Base-by-base conservation (phyloP, 108 stramenopile species). In the Cyclostephanos tholiformis region DNA sequence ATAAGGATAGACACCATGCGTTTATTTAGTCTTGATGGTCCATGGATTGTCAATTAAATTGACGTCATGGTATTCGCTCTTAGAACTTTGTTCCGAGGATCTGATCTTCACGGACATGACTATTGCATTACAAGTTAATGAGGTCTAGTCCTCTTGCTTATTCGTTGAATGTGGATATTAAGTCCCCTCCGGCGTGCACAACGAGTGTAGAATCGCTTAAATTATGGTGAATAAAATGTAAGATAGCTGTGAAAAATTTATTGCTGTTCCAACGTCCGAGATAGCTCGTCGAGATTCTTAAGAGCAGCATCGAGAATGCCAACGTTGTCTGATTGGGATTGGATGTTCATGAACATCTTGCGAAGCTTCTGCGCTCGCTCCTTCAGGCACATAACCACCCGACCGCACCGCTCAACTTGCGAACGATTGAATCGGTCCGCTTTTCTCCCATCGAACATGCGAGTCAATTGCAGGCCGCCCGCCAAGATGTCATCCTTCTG, bases 401-500 rank as follows among this genome's bases (percentile, higher is more conserved):
- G 26, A 27, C 26, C 26, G 26, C 25, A 55, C 26, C 53, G 53
- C 26, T 55, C 53, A 2, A 55, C 13, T 2, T 26, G 53, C 26
- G 53, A 27, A 12, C 25, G 26, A 25, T 25, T 25, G 13, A 27
- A 55, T 27, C 26, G 53, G 53, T 5, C 25, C 23, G 22, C 22
- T 12, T 8, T 12, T 12, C 11, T 38, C 0, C 3, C 35, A 62
- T 62, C 61, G 17, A 62, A 6, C 36, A 62, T 62, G 38, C 9
- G 61, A 41, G 32, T 4, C n/a, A 62, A n/a, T 17, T 62, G 61
- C 0, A 43, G 4, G 38, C 19, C n/a, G 19, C 61, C 19, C 36
- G 39, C 29, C 52, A 62, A n/a, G 19, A 72, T 36, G 20, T 72
- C 50, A 2, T 63, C 51, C 26, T 43, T 36, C 23, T 65, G 65